Base-by-base conservation (phyloP, 2,329 filamentous ascomycete species). In the Pseudopithomyces maydicus region DNA sequence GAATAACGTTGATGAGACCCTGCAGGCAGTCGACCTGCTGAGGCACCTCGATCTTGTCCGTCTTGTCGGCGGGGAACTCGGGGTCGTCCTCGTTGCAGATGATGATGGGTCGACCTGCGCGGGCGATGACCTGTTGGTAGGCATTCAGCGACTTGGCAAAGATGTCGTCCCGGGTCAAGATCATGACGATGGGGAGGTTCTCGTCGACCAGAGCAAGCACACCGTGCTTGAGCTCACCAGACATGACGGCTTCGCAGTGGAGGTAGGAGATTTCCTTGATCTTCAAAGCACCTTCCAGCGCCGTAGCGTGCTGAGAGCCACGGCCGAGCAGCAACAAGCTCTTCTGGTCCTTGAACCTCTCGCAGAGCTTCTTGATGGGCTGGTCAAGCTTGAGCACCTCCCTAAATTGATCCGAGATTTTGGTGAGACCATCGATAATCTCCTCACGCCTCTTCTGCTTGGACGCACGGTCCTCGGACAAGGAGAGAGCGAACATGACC, bases 211-310 rank as follows among this genome's bases (percentile, higher is more conserved):
- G 85, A 52, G 95, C 95, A 75, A 99, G 84, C 51, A 99, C 95
- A 84, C 95, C 95, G 79, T 99, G 95, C 87, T 99, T 99, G 71
- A 99, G 86, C 82, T 99, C 95, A 80, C 95, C 95, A 64, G 95
- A 98, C 95, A 99, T 99, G 83, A 99, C 95, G 70, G 95, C 95
- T 82, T 99, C 95, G 80, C 95, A 99, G 81, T 99, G 95, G 58
- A 99, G 90, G 80, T 99, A 99, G 17, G 94, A 98, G 72, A 99
- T 99, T 82, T 99, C 95, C 87, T 99, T 99, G 80, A 99, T 99
- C 85, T 99, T 99, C 68, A 99, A 85, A 48, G 95, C 95, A 80
- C 86, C 95, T 84, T 99, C 95, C 20, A 99, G 88, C 55, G 95
- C 95, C 70, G 95, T 99, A 58, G 94, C 93, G 83, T 93, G 97